Evolutionary conservation across 2,329 filamentous ascomycete genomes (phyloP), one percentile per base, ranked within the genome.

Genomic region (Cordyceps fumosorosea): DNA sequence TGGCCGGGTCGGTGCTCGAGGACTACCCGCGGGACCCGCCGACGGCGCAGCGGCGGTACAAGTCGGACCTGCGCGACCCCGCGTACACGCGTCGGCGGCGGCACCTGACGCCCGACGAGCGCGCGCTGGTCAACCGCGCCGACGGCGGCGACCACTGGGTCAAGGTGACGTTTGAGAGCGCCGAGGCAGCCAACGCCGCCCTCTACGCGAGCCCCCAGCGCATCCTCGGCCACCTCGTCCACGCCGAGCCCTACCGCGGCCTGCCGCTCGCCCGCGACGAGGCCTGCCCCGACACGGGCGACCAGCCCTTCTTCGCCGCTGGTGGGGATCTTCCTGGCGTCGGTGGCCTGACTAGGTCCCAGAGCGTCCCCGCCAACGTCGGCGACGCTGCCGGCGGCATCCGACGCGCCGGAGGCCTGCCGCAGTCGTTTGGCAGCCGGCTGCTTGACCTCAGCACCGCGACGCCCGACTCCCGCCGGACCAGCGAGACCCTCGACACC

Each of bases 131-230:
- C 70, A 91, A 93, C 75, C 84, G 83, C 64, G 92, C 91, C 65
- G 89, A 88, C 52, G 90, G 91, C 56, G 93, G 93, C 50, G 84
- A 89, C 67, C 90, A 96, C 78, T 98, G 93, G 93, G 91, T 97
- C 69, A 92, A 92, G 73, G 80, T 93, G 61, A 93, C 89, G 0
- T 93, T 91, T 69, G 89, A 91, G 74, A 90, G 86, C 48, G 80
- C 82, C 55, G 83, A 89, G 67, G 87, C 89, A 2, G 89, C 88
- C 22, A 87, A 90, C 63, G 80, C 84, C 12, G 89, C 89, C 24
- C 76, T 87, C 48, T 88, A 83, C 70, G 83, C 84, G 60, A 91
- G 88, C 57, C 89, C 89, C 0, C 87, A 91, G 74, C 82, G 81
- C 63, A 84, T 93, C 64, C 79, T 90, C 61, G 89, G 89, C 12